A percentile compares a stretch with the other conserved stretches of the same genome.
Conservation (phyloP, 2,329 filamentous ascomycete genomes). For the Aureobasidium musti region DNA sequence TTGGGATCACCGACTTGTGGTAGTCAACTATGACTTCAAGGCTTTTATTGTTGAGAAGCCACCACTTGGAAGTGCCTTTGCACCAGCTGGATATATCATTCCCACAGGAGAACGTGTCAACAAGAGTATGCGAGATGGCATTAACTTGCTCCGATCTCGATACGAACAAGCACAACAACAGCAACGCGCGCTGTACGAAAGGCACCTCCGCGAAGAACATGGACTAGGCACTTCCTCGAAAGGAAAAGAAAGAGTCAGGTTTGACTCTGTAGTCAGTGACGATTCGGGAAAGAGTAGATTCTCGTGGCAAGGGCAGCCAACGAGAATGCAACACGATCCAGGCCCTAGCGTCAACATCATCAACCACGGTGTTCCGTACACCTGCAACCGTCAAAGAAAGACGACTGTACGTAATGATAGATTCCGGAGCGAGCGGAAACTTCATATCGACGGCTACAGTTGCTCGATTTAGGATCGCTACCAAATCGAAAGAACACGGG, state of each 20-base stretch:
- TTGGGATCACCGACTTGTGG: background rate
- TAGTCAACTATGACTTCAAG: background rate
- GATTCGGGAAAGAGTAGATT: slow-evolving; percentile 9
- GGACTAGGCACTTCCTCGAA: background rate
- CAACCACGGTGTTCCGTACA: background rate
- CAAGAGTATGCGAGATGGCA: background rate
- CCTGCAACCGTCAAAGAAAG: slow-evolving; percentile 5
- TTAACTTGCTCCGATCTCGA: slow-evolving; percentile 1
- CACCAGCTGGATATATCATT: slow-evolving; percentile 1
- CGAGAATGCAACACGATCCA: slow-evolving; percentile 11
- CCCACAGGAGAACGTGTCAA: slow-evolving; percentile 1
- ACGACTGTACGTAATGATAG: slow-evolving; percentile 15
- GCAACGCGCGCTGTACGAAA: too few relatives aligned
- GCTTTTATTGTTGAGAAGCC: background rate
- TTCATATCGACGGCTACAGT: background rate
- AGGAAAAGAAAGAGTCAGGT: background rate
- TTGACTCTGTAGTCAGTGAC: background rate
- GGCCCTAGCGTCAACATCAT: slow-evolving; percentile 14
- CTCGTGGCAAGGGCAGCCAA: background rate
- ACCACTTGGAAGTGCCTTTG: slow-evolving; percentile 13
- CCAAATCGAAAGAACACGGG: background rate
- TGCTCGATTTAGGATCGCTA: background rate
- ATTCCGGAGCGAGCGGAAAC: slow-evolving; percentile 16
- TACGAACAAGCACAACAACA: background rate
- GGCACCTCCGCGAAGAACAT: background rate